Conservation (phyloP, 192 early-diverging fungal genomes). For the Jimgerdemannia flammicorona region DNA sequence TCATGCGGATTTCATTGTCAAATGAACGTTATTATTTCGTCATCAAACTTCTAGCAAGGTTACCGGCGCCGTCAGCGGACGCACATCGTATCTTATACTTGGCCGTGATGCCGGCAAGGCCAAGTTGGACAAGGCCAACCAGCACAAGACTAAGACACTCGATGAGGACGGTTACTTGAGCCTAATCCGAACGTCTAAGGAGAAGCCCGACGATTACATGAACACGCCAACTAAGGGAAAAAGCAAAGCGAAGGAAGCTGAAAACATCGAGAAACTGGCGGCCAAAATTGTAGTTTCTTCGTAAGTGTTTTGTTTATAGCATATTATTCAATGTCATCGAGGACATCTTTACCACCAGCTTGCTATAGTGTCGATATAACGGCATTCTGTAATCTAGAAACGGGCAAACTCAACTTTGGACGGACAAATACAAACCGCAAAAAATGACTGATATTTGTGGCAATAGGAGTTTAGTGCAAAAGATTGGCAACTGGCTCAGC, state of each 20-base stretch:
- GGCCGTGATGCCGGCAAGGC: conserved; percentile 84
- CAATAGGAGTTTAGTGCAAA: conserved; percentile 69
- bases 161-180: conserved; percentile 84
- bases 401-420: conserved; percentile 90
- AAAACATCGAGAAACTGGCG: neutral
- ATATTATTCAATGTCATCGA: no score
- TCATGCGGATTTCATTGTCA: no score
- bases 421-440: conserved; percentile 90
- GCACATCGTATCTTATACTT: conserved; percentile 82
- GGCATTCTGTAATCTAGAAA: no score
- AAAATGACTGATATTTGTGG: conserved; percentile 81
- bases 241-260: conserved; percentile 31
- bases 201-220: conserved; percentile 29
- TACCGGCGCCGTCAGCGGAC: conserved; percentile 69
- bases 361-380: no score
- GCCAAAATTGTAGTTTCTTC: neutral
- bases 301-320: no score
- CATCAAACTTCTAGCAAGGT: conserved; percentile 58
- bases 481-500: conserved; percentile 70
- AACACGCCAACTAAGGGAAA: conserved; percentile 3
- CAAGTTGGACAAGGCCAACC: conserved; percentile 78
- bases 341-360: no score
- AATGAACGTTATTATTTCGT: no score
- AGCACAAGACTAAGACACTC: conserved; percentile 62
- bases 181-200: conserved; percentile 60